Conservation (phyloP, 2,329 filamentous ascomycete genomes). For the Fusarium falciforme region DNA sequence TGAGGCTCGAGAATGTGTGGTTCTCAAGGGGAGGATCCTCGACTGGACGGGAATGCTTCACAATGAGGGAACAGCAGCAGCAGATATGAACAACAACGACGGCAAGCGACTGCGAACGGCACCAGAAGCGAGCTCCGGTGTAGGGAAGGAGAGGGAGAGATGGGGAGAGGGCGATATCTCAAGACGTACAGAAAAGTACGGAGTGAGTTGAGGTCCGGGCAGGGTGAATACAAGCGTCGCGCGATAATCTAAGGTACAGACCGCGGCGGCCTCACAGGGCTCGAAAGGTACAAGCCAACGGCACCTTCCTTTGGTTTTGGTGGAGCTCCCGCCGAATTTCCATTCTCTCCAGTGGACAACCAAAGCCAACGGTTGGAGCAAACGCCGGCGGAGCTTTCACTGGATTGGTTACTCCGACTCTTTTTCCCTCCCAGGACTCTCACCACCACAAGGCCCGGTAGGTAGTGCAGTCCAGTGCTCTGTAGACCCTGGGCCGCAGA, state of each 20-base stretch:
- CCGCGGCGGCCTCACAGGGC: constrained; percentile 1
- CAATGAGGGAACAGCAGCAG: background rate
- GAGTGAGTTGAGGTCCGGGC: background rate
- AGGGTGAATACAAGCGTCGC: constrained; percentile 10
- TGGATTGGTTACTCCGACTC: constrained; percentile 18
- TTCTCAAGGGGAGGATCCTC: constrained; percentile 20
- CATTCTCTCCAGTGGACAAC: constrained; percentile 7
- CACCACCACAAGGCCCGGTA: background rate
- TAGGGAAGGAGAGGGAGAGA: background rate
- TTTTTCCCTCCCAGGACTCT: background rate
- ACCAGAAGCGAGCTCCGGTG: constrained; percentile 1
- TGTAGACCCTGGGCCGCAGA: background rate
- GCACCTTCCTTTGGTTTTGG: constrained; percentile 9
- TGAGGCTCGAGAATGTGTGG: constrained; percentile 23
- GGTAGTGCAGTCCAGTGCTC: constrained; percentile 3
- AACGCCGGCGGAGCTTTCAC: constrained; percentile 16
- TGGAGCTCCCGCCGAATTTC: constrained; percentile 20
- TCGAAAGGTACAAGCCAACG: constrained; percentile 3
- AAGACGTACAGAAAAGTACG: constrained; percentile 2
- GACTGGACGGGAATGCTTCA: constrained; percentile 12
- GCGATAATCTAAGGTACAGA: constrained; percentile 2
- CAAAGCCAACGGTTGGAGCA: constrained; percentile 14
- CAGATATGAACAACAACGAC: background rate
- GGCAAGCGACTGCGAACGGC: constrained; percentile 3
- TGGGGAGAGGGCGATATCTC: constrained; percentile 12